Percentiles rank a stretch among this genome's conserved stretches.
Conservation (phyloP, 2,329 filamentous ascomycete species). For the Xylaria sp. region DNA sequence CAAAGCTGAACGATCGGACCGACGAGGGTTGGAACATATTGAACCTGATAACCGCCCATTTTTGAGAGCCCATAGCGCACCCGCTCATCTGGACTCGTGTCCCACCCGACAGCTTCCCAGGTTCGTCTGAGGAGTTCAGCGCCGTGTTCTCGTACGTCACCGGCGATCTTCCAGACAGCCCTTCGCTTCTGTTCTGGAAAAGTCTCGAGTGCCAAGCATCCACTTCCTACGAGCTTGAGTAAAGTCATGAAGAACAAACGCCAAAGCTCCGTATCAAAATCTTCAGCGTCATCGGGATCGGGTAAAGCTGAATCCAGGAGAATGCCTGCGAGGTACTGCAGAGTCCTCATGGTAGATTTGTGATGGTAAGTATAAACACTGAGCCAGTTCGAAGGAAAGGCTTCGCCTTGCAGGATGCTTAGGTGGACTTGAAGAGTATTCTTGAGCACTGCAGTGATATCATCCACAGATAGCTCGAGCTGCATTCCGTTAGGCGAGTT, state of each 20-base stretch:
- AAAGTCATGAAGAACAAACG: conserved; percentile 91
- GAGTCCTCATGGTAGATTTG: conserved; percentile 84
- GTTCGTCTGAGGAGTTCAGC: conserved; percentile 85
- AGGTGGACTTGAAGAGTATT: conserved; percentile 86
- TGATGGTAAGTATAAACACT: conserved; percentile 94
- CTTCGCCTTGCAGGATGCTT: conserved; percentile 88
- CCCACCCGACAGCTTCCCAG: conserved; percentile 98
- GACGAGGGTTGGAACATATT: conserved; percentile 94
- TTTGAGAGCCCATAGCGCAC: conserved; percentile 80
- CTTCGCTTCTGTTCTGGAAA: conserved; percentile 97
- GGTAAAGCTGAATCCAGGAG: conserved; percentile 87
- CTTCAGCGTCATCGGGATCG: conserved; percentile 88
- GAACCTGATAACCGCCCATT: conserved; percentile 97
- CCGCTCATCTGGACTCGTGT: conserved; percentile 83
- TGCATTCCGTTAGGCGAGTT: conserved; percentile 79
- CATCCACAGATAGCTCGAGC: conserved; percentile 78
- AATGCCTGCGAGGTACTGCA: conserved; percentile 84
- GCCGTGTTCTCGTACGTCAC: conserved; percentile 91
- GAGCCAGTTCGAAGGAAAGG: conserved; percentile 90
- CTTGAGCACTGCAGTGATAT: conserved; percentile 79
- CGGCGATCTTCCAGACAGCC: conserved; percentile 98
- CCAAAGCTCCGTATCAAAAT: conserved; percentile 94
- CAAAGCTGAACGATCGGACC: conserved; percentile 93
- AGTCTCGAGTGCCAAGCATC: conserved; percentile 89
- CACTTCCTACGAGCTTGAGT: conserved; percentile 87